phyloP scores from a whole-genome alignment of 2,329 filamentous ascomycete genomes.

The Setomelanomma holmii region DNA sequence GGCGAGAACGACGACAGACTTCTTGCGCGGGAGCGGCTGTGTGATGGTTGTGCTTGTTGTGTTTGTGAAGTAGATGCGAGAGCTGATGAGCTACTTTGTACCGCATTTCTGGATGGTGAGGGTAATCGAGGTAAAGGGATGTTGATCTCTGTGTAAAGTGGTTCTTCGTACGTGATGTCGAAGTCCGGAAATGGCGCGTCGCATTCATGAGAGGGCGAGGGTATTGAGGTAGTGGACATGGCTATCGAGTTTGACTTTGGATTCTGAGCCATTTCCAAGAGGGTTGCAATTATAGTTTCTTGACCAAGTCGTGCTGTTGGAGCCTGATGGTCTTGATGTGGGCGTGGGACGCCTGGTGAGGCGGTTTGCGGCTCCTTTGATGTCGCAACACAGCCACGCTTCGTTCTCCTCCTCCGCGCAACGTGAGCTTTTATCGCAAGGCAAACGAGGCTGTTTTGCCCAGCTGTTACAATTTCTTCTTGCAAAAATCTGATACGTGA shows the following conservation, averaged over 20 bases:
- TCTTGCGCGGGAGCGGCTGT: constrained; percentile 25
- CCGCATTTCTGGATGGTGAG: constrained; percentile 5
- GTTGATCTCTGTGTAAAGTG: constrained; percentile 45
- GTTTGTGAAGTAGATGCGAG: constrained; percentile 8
- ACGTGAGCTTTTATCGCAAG: not conserved
- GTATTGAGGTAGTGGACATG: not conserved
- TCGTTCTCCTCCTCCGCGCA: not conserved
- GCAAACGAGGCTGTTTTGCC: too few species aligned
- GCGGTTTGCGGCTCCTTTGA: not conserved
- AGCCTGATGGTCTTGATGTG: not conserved
- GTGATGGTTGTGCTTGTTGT: constrained; percentile 2
- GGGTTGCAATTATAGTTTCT: not conserved
- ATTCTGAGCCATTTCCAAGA: not conserved
- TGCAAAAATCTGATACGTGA: not conserved
- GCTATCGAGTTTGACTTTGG: not conserved
- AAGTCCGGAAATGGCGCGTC: not conserved
- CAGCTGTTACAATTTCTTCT: not conserved
- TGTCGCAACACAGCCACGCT: not conserved
- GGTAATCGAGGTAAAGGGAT: constrained; percentile 38
- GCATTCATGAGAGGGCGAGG: not conserved
- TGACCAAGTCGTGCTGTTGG: not conserved
- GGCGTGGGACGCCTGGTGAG: not conserved
- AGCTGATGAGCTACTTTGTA: not conserved
- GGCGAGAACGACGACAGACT: constrained; percentile 30
- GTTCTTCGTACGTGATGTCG: constrained; percentile 20